Evolutionary conservation across 805 yeast species (phyloP).

Genomic region (Candida orba): DNA sequence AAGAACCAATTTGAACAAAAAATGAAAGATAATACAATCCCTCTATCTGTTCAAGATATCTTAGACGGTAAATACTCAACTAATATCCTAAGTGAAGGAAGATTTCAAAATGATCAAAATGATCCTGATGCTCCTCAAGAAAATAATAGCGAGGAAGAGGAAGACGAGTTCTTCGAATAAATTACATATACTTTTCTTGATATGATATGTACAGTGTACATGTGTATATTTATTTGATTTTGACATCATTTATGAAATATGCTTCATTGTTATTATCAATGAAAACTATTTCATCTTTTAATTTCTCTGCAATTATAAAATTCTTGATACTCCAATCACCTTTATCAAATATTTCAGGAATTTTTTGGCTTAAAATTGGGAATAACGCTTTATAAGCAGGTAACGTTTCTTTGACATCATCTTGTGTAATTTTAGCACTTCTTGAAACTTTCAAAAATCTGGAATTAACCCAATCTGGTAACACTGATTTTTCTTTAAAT

Average conservation of each 20-base stretch:
- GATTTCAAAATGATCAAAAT: constrained; percentile 13
- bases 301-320: constrained; percentile 37
- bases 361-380: constrained; percentile 37
- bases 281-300: constrained; percentile 4
- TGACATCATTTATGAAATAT: constrained; percentile 1
- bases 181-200: too few species aligned
- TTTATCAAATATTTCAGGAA: constrained; percentile 51
- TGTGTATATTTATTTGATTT: background rate
- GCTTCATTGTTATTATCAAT: constrained; percentile 23
- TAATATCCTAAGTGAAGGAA: constrained; percentile 6
- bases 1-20: constrained; percentile 46
- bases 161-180: constrained; percentile 24
- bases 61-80: constrained; percentile 27
- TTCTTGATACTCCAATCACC: constrained; percentile 38
- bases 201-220: background rate
- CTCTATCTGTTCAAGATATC: constrained; percentile 45
- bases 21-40: constrained; percentile 47
- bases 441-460: constrained; percentile 30
- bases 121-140: constrained; percentile 18
- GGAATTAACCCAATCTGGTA: constrained; percentile 46
- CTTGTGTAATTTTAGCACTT: constrained; percentile 35
- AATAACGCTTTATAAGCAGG: constrained; percentile 47
- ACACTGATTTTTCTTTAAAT: constrained; percentile 20
- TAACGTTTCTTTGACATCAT: constrained; percentile 49
- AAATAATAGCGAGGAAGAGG: constrained; percentile 21